Evolutionary conservation across 2,329 filamentous ascomycete genomes (phyloP), one percentile per base, ranked within the genome.

Genomic region (Coniochaeta sp.): DNA sequence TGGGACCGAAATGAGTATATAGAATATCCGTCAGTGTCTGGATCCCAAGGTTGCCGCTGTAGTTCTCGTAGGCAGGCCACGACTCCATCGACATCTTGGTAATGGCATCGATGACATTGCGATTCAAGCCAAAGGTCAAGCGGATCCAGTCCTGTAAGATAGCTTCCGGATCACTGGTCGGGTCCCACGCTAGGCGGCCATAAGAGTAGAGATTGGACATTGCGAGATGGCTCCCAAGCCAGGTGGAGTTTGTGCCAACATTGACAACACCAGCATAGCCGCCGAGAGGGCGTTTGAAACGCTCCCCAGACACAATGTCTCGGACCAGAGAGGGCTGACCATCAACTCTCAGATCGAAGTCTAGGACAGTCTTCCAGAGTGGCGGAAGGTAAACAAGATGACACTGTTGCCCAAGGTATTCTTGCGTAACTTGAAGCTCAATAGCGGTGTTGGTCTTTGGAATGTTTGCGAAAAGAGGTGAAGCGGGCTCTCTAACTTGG

Each of bases 191-290:
- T 17, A 90, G 69, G 2, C 80, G 79, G 11, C 88, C 88, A 65
- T 85, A 91, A 0, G 86, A 86, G 65, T 89, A 90, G 1, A 90
- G 72, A 67, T 90, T 90, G 0, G 85, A 86, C 85, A 90, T 88
- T 57, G 87, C 79, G 0, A 90, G 74, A 69, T 89, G 86, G 61
- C 82, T 86, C 11, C 88, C 88, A 0, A 90, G 76, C 88, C 88
- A 91, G 1, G 83, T 89, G 0, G 77, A 71, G 67, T 89, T 86
- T 0, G 76, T 81, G 0, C 88, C 88, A 1, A 88, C 86, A 61
- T 89, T 89, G 28, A 85, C 81, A 1, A 90, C 88, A 16, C 80
- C 87, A 0, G 86, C 86, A 62, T 80, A 89, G 0, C 87, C 88
- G 19, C 84, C 81, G 0, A 85, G 74, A 14, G 74, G 76, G 26